These are phyloP conservation scores for Boletus huronensis DNA, from an alignment of 768 basidiomycete genomes.

Conservation along the genomic window DNA sequence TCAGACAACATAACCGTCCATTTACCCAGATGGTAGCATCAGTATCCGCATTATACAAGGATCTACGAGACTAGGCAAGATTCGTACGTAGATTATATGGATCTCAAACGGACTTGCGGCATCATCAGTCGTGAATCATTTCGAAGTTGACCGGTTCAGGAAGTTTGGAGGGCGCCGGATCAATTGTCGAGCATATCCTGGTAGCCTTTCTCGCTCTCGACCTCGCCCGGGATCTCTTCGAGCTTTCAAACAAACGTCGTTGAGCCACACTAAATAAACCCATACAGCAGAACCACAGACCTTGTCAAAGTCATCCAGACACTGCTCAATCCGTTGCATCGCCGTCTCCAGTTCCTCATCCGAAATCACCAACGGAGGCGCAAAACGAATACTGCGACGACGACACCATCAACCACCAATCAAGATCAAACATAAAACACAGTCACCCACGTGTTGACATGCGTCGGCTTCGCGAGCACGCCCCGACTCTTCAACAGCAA, in stretches of 20 bases:
- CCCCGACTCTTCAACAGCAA: conserved; percentile 87
- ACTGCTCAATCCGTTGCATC: conserved; percentile 71
- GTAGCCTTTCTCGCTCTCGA: conserved; percentile 58
- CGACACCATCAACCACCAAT: background rate
- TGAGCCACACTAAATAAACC: background rate
- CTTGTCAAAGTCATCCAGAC: conserved; percentile 76
- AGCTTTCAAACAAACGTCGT: conserved; percentile 31
- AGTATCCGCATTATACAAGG: conserved; percentile 7
- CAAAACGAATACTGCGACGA: conserved; percentile 79
- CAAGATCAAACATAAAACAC: background rate
- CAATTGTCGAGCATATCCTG: conserved; percentile 34
- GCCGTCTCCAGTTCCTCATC: conserved; percentile 79
- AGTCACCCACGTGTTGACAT: conserved; percentile 79
- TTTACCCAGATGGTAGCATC: conserved; percentile 2
- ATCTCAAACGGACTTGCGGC: background rate
- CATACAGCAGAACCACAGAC: conserved; percentile 36
- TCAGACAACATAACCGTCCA: background rate
- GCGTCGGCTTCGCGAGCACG: conserved; percentile 93
- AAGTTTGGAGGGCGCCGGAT: background rate
- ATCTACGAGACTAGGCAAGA: background rate
- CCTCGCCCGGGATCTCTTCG: conserved; percentile 63
- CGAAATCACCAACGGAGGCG: conserved; percentile 92
- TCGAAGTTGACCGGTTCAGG: too few relatives aligned
- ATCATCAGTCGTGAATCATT: background rate
- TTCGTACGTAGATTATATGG: conserved; percentile 1